Conservation (phyloP, 2,329 filamentous ascomycete genomes). For the Thermothelomyces thermophilus region DNA sequence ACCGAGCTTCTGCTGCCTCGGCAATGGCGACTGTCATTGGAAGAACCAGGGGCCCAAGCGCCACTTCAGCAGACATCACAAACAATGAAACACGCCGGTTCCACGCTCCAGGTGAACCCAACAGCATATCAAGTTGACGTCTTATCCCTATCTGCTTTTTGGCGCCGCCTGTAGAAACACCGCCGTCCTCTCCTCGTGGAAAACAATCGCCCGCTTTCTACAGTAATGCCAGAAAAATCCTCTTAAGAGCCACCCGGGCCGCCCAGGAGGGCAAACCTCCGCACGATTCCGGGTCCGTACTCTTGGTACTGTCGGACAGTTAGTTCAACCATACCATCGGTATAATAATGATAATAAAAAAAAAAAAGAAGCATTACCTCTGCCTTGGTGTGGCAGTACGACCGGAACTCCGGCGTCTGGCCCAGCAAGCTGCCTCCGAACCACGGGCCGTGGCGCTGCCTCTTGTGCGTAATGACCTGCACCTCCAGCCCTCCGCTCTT, state of each 20-base stretch:
- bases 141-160: constrained; percentile 21
- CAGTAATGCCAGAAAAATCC: constrained; percentile 6
- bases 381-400: constrained; percentile 94
- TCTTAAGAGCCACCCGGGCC: constrained; percentile 76
- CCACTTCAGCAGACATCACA: too few species aligned
- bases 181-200: constrained; percentile 15
- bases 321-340: constrained; percentile 2
- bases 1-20: too few species aligned
- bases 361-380: constrained; percentile 47
- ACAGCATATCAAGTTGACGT: constrained; percentile 8
- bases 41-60: too few species aligned
- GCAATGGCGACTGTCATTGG: too few species aligned
- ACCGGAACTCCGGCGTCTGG: constrained; percentile 96
- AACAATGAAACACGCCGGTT: too few species aligned
- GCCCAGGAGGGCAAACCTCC: constrained; percentile 87
- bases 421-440: constrained; percentile 95
- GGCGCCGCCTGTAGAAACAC: constrained; percentile 17
- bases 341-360: neutral
- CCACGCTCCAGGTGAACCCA: neutral
- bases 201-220: constrained; percentile 19
- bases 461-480: constrained; percentile 94
- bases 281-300: constrained; percentile 90
- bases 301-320: constrained; percentile 67
- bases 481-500: constrained; percentile 93
- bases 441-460: constrained; percentile 96